Percentiles rank a stretch among this genome's conserved stretches.
phyloP scores from a whole-genome alignment of 2,329 filamentous ascomycete species.

The Fusarium musae region DNA sequence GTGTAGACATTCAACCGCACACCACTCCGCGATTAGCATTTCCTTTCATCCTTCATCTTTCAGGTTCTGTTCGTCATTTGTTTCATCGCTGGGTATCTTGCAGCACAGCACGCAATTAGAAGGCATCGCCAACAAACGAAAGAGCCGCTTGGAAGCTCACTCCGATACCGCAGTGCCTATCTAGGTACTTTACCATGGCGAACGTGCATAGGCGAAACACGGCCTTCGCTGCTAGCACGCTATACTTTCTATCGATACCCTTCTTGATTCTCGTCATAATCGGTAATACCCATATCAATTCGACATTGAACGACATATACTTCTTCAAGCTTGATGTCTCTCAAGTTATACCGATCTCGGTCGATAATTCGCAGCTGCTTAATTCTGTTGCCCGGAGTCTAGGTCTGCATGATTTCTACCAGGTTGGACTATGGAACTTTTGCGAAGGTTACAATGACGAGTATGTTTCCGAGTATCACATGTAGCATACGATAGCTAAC shows the following conservation, averaged over 20 bases:
- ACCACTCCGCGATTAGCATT: background rate
- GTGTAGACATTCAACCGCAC: constrained; percentile 8
- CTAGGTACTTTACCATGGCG: constrained; percentile 32
- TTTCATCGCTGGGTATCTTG: constrained; percentile 3
- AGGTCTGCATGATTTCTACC: constrained; percentile 93
- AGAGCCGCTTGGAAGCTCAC: constrained; percentile 16
- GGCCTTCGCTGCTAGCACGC: constrained; percentile 71
- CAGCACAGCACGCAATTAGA: background rate
- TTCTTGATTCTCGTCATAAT: constrained; percentile 85
- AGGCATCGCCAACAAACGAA: constrained; percentile 22
- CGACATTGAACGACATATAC: constrained; percentile 76
- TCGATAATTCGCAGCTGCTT: constrained; percentile 79
- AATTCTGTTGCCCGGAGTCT: constrained; percentile 89
- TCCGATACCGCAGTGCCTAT: background rate
- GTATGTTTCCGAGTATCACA: constrained; percentile 47
- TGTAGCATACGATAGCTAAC: constrained; percentile 47
- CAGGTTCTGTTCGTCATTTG: constrained; percentile 1
- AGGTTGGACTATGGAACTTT: constrained; percentile 90
- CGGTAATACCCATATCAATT: constrained; percentile 74
- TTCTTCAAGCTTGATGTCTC: constrained; percentile 87
- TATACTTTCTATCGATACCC: constrained; percentile 79
- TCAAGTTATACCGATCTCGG: constrained; percentile 79
- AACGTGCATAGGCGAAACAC: constrained; percentile 62
- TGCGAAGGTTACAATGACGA: constrained; percentile 85
- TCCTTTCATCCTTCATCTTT: background rate